Evolutionary conservation across 1,284 basidiomycete genomes (phyloP).

Genomic region (Boletus albobrunnescens): DNA sequence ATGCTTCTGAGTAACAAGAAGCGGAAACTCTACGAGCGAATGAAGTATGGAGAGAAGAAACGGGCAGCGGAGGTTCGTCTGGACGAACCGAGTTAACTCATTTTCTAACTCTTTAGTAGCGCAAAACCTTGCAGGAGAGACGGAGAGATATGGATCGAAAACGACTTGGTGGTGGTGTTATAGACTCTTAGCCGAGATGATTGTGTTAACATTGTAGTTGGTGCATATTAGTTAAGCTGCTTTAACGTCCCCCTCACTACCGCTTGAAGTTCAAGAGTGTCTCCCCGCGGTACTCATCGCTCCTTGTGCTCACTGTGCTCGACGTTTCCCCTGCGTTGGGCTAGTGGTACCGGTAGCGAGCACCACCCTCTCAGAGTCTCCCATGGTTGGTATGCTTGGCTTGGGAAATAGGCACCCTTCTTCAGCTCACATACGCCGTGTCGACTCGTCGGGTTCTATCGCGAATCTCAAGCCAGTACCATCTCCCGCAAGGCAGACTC

Average conservation of each 20-base stretch:
- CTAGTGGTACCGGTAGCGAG: neutral
- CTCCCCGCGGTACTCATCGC: neutral
- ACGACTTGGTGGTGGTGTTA: neutral
- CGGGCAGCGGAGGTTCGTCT: constrained; percentile 73
- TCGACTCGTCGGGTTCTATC: constrained; percentile 11
- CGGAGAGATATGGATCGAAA: constrained; percentile 49
- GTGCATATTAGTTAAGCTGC: constrained; percentile 19
- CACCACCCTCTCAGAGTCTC: neutral
- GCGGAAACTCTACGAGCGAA: constrained; percentile 92
- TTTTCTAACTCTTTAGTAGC: constrained; percentile 36
- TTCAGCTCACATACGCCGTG: constrained; percentile 16
- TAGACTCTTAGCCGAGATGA: no score
- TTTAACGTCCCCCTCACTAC: neutral
- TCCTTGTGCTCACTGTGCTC: constrained; percentile 4
- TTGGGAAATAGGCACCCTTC: constrained; percentile 23
- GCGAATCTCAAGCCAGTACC: constrained; percentile 7
- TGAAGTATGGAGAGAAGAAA: constrained; percentile 86
- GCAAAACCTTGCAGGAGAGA: constrained; percentile 59
- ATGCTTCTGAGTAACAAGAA: constrained; percentile 99
- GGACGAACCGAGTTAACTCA: neutral
- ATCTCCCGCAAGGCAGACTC: constrained; percentile 5
- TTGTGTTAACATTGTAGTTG: no score
- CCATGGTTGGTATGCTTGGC: constrained; percentile 41
- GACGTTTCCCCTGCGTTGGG: constrained; percentile 1
- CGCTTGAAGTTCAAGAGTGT: no score